These are phyloP conservation scores for Mycena filopes DNA, from an alignment of 768 basidiomycete genomes.

Conservation along the genomic window DNA sequence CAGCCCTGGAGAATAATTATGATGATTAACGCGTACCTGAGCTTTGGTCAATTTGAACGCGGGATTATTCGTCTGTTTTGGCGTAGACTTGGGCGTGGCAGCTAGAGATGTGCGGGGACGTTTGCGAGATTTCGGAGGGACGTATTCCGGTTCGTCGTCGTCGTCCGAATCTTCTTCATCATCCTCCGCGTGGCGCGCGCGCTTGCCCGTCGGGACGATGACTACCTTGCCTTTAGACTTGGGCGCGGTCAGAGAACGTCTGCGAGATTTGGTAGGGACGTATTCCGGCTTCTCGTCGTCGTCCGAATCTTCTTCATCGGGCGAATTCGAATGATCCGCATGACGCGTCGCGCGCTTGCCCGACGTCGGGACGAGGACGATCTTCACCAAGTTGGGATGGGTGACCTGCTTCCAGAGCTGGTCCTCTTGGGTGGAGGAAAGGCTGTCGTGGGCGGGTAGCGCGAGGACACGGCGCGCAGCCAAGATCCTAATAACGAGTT, in stretches of 20 bases:
- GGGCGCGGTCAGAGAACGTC: conserved; percentile 34
- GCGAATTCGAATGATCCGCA: too few relatives aligned
- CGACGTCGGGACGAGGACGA: not conserved
- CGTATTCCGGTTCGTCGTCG: conserved; percentile 18
- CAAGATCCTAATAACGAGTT: conserved; percentile 40
- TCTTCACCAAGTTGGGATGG: conserved; percentile 20
- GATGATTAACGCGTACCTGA: conserved; percentile 53
- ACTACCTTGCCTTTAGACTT: not conserved
- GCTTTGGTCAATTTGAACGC: conserved; percentile 51
- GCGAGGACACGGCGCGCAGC: conserved; percentile 47
- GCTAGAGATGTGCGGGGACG: conserved; percentile 34
- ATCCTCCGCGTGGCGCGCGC: conserved; percentile 14
- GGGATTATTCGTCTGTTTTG: too few relatives aligned
- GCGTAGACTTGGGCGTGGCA: conserved; percentile 14
- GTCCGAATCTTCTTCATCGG: conserved; percentile 15
- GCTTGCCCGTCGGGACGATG: conserved; percentile 7
- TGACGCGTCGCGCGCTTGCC: conserved; percentile 25
- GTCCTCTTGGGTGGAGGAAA: conserved; percentile 46
- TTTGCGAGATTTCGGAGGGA: conserved; percentile 32
- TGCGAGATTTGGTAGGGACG: conserved; percentile 26
- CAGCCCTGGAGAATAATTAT: too few relatives aligned
- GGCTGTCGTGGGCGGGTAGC: conserved; percentile 35
- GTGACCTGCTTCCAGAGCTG: conserved; percentile 52
- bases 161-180: conserved; percentile 17
- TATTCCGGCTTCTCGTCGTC: conserved; percentile 20